Base-by-base conservation (phyloP, 768 basidiomycete genomes). In the Boletus rubropictus region DNA sequence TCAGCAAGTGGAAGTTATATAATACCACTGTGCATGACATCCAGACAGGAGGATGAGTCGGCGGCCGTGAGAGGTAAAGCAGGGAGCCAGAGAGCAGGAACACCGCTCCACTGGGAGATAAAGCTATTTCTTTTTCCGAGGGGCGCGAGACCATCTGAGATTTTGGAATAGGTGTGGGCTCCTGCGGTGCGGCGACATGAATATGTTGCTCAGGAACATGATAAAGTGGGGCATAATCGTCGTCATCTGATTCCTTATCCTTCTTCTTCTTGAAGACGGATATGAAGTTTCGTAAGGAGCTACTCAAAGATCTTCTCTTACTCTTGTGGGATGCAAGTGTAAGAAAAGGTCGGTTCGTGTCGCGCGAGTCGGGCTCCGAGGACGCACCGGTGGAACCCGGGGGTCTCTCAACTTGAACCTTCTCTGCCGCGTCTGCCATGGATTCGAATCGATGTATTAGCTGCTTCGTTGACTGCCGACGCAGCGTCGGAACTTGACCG, bases 211-310 rank as follows among this genome's bases (percentile, higher is more conserved):
- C 54, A 25, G 48, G 48, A 32, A 42, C 34, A 28, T 47, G 43
- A 32, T 31, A 32, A 38, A 46, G 44, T 22, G 17, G 38, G 39
- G 42, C 18, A 28, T 25, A 46, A 27, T 65, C 60, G 4, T 56
- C 56, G 22, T 63, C 65, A 24, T 63, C 63, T 1, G 51, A 51
- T 39, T 65, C 65, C 45, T 53, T 63, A 39, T 52, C 49, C 41
- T 63, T 68, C 44, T 54, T 62, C 61, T 78, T 82, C 65, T 74
- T 82, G 68, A 85, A 73, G 4, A 79, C 77, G 5, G 81, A 76
- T 36, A 86, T 66, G 25, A 86, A 60, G 53, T 80, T 85, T 33
- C 77, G 74, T 51, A 86, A 66, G 15, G 83, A 85, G 60, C 78
- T 78, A 20, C 82, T 76, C 41, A 86, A 66, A 5, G 80, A 83